phyloP scores from a whole-genome alignment of 2,329 filamentous ascomycete species.

The Sphaerulina musiva region DNA sequence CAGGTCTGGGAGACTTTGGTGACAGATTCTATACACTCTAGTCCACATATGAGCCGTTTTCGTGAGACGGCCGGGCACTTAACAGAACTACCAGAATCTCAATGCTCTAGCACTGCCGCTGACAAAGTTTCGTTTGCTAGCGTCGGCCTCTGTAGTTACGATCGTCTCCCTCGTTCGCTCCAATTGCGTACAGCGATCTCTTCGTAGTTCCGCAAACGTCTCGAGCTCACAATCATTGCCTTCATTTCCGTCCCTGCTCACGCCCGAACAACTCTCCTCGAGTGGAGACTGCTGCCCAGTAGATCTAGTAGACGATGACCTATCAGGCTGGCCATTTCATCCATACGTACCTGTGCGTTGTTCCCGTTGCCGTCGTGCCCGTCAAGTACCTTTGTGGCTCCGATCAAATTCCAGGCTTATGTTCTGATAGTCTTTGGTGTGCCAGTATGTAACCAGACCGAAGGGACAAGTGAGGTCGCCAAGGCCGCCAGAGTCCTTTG shows the following conservation, averaged over 20 bases:
- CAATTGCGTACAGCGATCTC: constrained; percentile 29
- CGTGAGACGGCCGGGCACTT: no score
- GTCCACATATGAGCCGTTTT: background rate
- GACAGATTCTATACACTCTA: constrained; percentile 85
- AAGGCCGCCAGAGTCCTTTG: no score
- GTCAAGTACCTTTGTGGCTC: no score
- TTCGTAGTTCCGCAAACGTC: constrained; percentile 28
- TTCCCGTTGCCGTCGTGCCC: no score
- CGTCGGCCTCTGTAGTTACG: background rate
- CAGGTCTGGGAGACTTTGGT: constrained; percentile 89
- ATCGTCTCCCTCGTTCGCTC: constrained; percentile 14
- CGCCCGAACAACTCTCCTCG: constrained; percentile 17
- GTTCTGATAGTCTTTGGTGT: no score
- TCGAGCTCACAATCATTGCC: constrained; percentile 24
- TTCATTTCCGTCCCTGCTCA: constrained; percentile 27
- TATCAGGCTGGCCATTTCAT: no score
- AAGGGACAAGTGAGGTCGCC: no score
- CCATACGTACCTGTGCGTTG: no score
- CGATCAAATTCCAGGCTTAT: no score
- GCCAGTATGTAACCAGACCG: no score
- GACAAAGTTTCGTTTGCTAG: background rate
- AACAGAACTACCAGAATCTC: background rate
- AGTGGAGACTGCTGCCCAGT: no score
- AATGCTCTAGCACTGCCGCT: background rate
- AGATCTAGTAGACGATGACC: no score